Base-by-base conservation (phyloP, 345 rosid genomes). In the Eutrema japonicum region DNA sequence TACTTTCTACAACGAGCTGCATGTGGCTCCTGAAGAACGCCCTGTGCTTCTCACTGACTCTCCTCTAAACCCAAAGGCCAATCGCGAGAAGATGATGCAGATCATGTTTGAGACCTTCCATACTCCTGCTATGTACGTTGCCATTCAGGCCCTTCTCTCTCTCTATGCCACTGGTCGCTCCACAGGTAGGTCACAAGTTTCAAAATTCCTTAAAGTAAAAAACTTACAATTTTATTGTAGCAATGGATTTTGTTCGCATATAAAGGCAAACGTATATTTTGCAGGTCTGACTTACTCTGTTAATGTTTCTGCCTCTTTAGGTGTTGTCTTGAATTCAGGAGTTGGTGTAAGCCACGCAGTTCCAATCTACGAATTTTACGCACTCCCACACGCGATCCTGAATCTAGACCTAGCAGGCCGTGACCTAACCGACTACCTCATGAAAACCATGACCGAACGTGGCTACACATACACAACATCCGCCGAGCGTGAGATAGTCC, bases 401-500 rank as follows among this genome's bases (percentile, higher is more conserved):
- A 89, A 90, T 76, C 86, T 89, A 3, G 88, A 89, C 78, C 73
- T 89, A 51, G 92, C 92, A 67, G 92, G 96, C 8, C 92, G 88
- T 80, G 96, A 86, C 70, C 90, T 89, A 52, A 87, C 96, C 0
- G 92, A 87, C 49, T 85, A 88, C 77, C 84, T 87, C 1, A 87
- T 83, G 87, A 86, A 89, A 75, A 83, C 87, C 58, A 72, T 89
- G 80, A 87, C 86, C 0, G 88, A 89, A 79, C 87, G 87, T 71
- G 92, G 92, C 16, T 87, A 86, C 77, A 83, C 89, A 66, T 89
- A 82, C 86, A 86, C 91, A 82, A 86, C 90, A 36, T 73, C 92
- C 1, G 92, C 89, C 0, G 45, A 62, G 12, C 76, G 53, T 10
- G 76, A 61, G 59, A 51, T 61, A 14, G 51, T 61, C 0, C 79